These are phyloP conservation scores for Tulasnella calospora DNA, from an alignment of 768 basidiomycete species.

Conservation along the genomic window DNA sequence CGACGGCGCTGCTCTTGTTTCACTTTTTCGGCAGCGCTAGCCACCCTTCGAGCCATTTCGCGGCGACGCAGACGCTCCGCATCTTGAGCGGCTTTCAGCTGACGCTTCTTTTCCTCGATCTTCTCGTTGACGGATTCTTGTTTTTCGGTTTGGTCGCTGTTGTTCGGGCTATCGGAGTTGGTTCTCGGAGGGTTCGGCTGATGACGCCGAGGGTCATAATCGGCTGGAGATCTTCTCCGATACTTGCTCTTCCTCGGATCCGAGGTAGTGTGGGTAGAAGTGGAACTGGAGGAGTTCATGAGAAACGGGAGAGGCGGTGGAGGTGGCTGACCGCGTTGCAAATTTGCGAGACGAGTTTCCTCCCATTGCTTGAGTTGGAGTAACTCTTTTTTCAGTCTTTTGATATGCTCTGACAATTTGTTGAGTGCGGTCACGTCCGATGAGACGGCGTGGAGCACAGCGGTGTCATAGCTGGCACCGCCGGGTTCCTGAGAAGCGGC, in stretches of 20 bases:
- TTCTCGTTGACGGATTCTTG: neutral
- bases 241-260: neutral
- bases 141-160: neutral
- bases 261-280: neutral
- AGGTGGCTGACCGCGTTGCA: neutral
- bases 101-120: conserved; percentile 6
- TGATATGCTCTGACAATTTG: neutral
- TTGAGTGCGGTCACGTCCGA: neutral
- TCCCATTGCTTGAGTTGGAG: conserved; percentile 8
- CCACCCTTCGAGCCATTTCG: neutral
- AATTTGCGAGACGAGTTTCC: neutral
- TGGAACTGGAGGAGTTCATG: neutral
- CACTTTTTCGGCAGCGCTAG: neutral
- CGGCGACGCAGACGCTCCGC: neutral
- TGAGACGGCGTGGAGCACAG: neutral
- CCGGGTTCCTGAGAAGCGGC: neutral
- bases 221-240: neutral
- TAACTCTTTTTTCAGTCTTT: neutral
- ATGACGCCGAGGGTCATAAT: neutral
- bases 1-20: conserved; percentile 2
- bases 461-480: neutral
- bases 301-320: neutral
- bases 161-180: neutral
- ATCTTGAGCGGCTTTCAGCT: neutral
- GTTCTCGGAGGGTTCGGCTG: neutral